Conservation (phyloP, 768 basidiomycete species). For the Pulveroboletus sp. region DNA sequence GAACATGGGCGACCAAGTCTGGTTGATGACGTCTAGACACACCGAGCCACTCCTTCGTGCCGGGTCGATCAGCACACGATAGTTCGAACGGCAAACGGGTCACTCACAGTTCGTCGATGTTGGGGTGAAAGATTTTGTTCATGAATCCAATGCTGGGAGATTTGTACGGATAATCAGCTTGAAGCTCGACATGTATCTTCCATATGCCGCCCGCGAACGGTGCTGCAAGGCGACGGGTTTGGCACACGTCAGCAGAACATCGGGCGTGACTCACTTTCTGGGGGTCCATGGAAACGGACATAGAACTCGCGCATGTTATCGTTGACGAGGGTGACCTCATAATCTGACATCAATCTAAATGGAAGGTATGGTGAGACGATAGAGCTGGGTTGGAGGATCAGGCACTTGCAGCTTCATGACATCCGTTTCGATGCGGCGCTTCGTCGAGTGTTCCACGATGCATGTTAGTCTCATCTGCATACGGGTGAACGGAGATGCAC, state of each 20-base stretch:
- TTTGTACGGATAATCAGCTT: constrained; percentile 98
- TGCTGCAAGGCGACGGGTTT: constrained; percentile 45
- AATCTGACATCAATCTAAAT: constrained; percentile 97
- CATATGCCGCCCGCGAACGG: constrained; percentile 97
- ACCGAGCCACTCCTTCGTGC: constrained; percentile 85
- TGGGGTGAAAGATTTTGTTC: constrained; percentile 99
- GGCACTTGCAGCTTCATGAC: constrained; percentile 92
- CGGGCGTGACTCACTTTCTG: constrained; percentile 68
- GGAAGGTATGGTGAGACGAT: constrained; percentile 11
- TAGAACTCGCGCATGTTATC: constrained; percentile 99
- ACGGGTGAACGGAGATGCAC: constrained; percentile 34
- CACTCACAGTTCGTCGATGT: constrained; percentile 95
- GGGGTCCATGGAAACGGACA: constrained; percentile 90
- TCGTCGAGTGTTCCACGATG: constrained; percentile 59
- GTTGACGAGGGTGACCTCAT: constrained; percentile 95
- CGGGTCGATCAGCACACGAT: constrained; percentile 6
- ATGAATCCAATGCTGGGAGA: constrained; percentile 99
- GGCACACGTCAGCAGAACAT: constrained; percentile 1
- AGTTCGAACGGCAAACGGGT: not conserved
- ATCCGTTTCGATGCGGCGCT: constrained; percentile 96
- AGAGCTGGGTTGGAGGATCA: not conserved
- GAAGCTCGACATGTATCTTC: constrained; percentile 99
- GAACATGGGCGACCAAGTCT: constrained; percentile 99
- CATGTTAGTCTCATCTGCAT: constrained; percentile 26
- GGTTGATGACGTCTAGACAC: constrained; percentile 97